Conservation (phyloP, 768 basidiomycete genomes). For the Phylloporus arenicola region DNA sequence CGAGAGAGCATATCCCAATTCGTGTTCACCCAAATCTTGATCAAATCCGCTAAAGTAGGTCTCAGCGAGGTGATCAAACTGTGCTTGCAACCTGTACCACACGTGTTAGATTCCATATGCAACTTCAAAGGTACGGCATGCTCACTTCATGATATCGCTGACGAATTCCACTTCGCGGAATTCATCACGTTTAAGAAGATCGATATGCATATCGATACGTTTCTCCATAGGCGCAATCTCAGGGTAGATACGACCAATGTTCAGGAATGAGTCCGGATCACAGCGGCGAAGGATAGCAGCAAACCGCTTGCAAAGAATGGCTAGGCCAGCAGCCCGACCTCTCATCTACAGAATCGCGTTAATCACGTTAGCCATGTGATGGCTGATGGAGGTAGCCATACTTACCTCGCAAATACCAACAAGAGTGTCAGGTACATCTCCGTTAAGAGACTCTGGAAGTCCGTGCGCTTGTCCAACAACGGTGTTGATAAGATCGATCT, state of each 20-base stretch:
- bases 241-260: constrained; percentile 72
- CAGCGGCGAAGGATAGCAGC: constrained; percentile 76
- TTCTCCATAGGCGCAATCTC: constrained; percentile 89
- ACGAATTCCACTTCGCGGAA: constrained; percentile 94
- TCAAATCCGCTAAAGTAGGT: constrained; percentile 79
- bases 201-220: constrained; percentile 87
- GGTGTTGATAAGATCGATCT: constrained; percentile 80
- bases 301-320: constrained; percentile 85
- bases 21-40: constrained; percentile 86
- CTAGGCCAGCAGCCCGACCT: constrained; percentile 73
- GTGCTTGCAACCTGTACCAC: constrained; percentile 72
- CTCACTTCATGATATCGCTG: constrained; percentile 81
- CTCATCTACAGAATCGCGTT: constrained; percentile 53
- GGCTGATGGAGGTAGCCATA: not conserved
- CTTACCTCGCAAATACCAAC: constrained; percentile 93
- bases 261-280: constrained; percentile 81
- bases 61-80: constrained; percentile 89
- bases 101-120: not conserved
- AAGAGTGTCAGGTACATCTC: constrained; percentile 73
- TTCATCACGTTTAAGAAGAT: constrained; percentile 77
- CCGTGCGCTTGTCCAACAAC: constrained; percentile 79
- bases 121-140: constrained; percentile 3
- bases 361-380: not conserved
- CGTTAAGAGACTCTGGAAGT: constrained; percentile 80
- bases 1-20: constrained; percentile 73